Base-by-base conservation (phyloP, 2,329 filamentous ascomycete genomes). In the Blastomyces percursus region DNA sequence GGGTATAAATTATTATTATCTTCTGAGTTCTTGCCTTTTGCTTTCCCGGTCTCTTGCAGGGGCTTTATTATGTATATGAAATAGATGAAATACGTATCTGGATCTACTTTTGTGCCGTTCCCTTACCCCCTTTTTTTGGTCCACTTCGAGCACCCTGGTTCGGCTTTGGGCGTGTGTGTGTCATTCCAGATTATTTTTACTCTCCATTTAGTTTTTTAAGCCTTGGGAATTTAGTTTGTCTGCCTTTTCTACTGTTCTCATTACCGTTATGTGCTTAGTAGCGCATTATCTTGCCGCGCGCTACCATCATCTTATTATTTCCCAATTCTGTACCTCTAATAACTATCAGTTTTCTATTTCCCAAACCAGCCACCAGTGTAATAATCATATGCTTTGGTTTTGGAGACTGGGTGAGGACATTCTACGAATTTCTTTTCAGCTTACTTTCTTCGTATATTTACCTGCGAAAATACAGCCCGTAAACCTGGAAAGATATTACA, bases 1-100 rank as follows among this genome's bases (percentile, higher is more conserved):
- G 84, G 68, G 78, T 73, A 67, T 75, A 65, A 69, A 55, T 19
- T 19, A 44, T 16, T 19, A 44, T 19, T 44, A 51, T 56, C 14
- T 24, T 14, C 19, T 42, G 35, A 24, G 21, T 57, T 57, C n/a
- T 38, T 12, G 32, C 3, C 24, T 42, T 35, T 21, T 7, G 16
- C 14, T 42, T 24, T n/a, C 16, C 35, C 9, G 2, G 35, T 38
- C 35, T 11, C 35, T 42, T 57, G 54, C 1, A n/a, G 14, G 54
- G 35, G 32, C 4, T 55, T 27, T 51, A 14, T 57, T 24, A 12
- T 57, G 54, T 57, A 57, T 12, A 57, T 57, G 54, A 57, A 57
- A 56, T 56, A 56, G 54, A 56, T 56, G 54, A 56, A 56, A 32
- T 56, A 56, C 16, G 35, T 38, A 56, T 57, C n/a, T 57, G 54